These are phyloP conservation scores for Penicillium expansum DNA, from an alignment of 2,329 filamentous ascomycete species.

Conservation along the genomic window DNA sequence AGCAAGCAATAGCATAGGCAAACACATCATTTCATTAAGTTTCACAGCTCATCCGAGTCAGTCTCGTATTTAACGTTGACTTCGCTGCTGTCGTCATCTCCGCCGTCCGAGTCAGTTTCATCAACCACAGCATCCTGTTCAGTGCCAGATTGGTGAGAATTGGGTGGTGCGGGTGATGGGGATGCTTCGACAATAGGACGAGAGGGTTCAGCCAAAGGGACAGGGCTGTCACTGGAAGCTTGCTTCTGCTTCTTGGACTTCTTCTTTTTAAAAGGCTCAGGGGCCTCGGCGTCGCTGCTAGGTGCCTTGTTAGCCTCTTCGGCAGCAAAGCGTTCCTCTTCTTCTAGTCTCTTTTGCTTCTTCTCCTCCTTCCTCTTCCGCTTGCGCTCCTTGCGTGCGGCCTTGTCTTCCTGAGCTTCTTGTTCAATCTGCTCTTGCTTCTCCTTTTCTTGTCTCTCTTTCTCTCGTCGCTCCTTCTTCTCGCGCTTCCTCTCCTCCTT, in stretches of 20 bases:
- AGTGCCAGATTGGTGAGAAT: background rate
- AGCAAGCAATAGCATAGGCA: background rate
- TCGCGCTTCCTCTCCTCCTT: constrained; percentile 5
- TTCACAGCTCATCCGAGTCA: background rate
- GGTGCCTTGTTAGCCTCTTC: background rate
- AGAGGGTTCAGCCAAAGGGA: background rate
- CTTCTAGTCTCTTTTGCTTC: background rate
- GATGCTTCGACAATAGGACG: background rate
- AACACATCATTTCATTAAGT: background rate
- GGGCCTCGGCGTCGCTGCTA: background rate
- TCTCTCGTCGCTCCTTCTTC: constrained; percentile 12
- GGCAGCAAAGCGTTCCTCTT: background rate
- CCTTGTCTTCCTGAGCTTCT: background rate
- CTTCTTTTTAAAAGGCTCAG: background rate
- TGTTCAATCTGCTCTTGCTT: background rate
- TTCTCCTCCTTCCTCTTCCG: constrained; percentile 3
- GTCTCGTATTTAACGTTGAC: background rate
- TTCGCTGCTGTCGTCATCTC: background rate
- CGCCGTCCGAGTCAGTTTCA: background rate
- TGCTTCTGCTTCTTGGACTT: constrained; percentile 9
- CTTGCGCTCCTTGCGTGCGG: constrained; percentile 2
- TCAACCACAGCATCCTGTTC: background rate
- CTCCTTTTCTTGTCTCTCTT: constrained; percentile 5
- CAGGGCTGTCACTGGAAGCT: background rate
- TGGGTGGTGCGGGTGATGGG: background rate